Evolutionary conservation across 2,329 filamentous ascomycete species (phyloP).

Genomic region (Aureobasidium sp.): DNA sequence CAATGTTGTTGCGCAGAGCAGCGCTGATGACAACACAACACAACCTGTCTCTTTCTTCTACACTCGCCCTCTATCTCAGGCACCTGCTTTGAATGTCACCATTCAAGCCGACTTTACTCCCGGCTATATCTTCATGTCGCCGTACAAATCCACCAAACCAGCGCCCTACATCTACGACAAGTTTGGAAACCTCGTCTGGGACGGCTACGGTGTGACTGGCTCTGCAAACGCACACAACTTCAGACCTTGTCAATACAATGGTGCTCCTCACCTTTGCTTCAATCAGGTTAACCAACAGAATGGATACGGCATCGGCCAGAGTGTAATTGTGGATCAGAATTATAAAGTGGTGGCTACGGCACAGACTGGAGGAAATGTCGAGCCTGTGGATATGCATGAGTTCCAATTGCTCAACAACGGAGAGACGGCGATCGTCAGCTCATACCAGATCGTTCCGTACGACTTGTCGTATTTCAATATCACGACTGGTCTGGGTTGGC

Average conservation of each 20-base stretch:
- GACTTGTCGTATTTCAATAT: slow-evolving; percentile 31
- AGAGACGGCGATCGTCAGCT: slow-evolving; percentile 19
- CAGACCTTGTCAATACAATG: slow-evolving; percentile 37
- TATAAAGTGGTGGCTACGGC: slow-evolving; percentile 38
- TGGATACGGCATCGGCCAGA: slow-evolving; percentile 38
- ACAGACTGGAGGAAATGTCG: slow-evolving; percentile 15
- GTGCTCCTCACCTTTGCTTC: slow-evolving; percentile 36
- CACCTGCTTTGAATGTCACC: slow-evolving; percentile 16
- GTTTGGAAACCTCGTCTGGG: slow-evolving; percentile 22
- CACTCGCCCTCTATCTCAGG: slow-evolving; percentile 18
- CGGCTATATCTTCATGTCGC: slow-evolving; percentile 20
- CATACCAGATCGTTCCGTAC: slow-evolving; percentile 22
- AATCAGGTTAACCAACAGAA: slow-evolving; percentile 36
- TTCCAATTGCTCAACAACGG: slow-evolving; percentile 34
- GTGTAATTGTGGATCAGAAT: slow-evolving; percentile 36
- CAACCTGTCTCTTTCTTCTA: slow-evolving; percentile 18
- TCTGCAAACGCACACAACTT: slow-evolving; percentile 36
- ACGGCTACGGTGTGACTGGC: slow-evolving; percentile 34
- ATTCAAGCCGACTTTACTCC: slow-evolving; percentile 12
- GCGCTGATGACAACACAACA: slow-evolving; percentile 6
- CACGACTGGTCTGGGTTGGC: slow-evolving; percentile 33
- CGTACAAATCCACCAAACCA: slow-evolving; percentile 14
- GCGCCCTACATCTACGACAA: slow-evolving; percentile 23
- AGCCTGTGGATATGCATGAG: slow-evolving; percentile 37
- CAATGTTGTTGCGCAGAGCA: not conserved